Evolutionary conservation across 78 protist species (phyloP).

Genomic region (Thecamonas trahens): DNA sequence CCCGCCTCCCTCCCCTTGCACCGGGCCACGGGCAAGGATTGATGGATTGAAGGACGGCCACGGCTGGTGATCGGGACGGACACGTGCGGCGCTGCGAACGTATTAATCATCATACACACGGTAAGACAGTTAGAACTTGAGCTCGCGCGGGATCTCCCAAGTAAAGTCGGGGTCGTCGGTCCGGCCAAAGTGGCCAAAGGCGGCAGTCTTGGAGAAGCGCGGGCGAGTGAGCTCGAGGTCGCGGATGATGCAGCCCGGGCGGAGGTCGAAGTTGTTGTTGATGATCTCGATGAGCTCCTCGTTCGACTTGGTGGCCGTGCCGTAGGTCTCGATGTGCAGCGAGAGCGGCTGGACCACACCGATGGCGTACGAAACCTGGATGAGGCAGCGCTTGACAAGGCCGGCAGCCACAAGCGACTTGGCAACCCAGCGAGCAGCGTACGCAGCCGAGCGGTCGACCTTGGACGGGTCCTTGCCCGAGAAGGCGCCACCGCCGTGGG

Average conservation of each 20-base stretch:
- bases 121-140: constrained; percentile 62
- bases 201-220: constrained; percentile 78
- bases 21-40: too few species aligned
- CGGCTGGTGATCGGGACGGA: too few species aligned
- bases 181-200: constrained; percentile 97
- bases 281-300: constrained; percentile 83
- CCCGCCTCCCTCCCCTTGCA: too few species aligned
- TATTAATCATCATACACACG: too few species aligned
- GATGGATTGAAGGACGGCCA: too few species aligned
- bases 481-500: constrained; percentile 99
- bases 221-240: constrained; percentile 76
- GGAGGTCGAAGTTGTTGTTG: constrained; percentile 88
- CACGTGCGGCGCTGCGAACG: too few species aligned
- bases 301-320: constrained; percentile 83
- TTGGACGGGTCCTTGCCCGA: constrained; percentile 99
- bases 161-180: constrained; percentile 67
- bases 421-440: constrained; percentile 99
- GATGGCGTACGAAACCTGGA: constrained; percentile 98
- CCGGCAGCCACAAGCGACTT: constrained; percentile 96
- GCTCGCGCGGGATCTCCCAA: constrained; percentile 90
- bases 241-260: constrained; percentile 88
- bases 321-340: constrained; percentile 94
- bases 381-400: constrained; percentile 80
- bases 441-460: constrained; percentile 99
- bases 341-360: constrained; percentile 98